phyloP scores from a whole-genome alignment of 345 rosid genomes.

The Populus simonii region DNA sequence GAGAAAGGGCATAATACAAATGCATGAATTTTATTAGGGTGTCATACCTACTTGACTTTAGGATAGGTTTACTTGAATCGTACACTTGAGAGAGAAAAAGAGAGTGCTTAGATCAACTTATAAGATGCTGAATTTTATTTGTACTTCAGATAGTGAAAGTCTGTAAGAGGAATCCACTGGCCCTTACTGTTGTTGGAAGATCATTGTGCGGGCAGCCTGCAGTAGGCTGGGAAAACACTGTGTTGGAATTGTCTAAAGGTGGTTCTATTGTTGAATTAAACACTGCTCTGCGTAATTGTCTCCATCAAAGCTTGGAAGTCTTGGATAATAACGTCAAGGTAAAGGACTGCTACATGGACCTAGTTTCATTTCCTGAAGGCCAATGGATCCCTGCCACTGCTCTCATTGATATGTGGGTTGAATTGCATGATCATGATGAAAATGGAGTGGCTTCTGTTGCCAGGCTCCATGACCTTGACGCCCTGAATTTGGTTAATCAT shows the following conservation, averaged over 20 bases:
- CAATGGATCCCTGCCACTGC: conserved; percentile 16
- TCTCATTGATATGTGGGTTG: conserved; percentile 22
- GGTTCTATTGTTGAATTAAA: conserved; percentile 9
- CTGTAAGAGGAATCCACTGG: conserved; percentile 27
- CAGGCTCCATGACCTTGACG: conserved; percentile 18
- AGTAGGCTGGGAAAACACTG: conserved; percentile 16
- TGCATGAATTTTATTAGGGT: too few relatives aligned
- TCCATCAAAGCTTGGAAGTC: conserved; percentile 27
- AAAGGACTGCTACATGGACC: conserved; percentile 30
- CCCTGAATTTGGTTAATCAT: conserved; percentile 15
- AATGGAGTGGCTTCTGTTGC: background rate
- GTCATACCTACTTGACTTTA: too few relatives aligned
- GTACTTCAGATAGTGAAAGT: conserved; percentile 19
- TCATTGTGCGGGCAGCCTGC: conserved; percentile 16
- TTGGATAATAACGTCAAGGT: conserved; percentile 8
- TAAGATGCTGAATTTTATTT: too few relatives aligned
- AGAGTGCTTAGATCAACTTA: too few relatives aligned
- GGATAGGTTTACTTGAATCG: background rate
- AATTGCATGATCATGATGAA: conserved; percentile 14
- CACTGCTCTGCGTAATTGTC: conserved; percentile 17
- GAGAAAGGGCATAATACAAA: too few relatives aligned
- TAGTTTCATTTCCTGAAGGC: conserved; percentile 29
- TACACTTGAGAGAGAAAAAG: too few relatives aligned
- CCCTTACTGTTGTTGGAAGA: conserved; percentile 22
- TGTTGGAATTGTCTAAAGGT: conserved; percentile 12